phyloP scores from a whole-genome alignment of 1,284 basidiomycete species.

The Cutaneotrichosporon spelunceum region DNA sequence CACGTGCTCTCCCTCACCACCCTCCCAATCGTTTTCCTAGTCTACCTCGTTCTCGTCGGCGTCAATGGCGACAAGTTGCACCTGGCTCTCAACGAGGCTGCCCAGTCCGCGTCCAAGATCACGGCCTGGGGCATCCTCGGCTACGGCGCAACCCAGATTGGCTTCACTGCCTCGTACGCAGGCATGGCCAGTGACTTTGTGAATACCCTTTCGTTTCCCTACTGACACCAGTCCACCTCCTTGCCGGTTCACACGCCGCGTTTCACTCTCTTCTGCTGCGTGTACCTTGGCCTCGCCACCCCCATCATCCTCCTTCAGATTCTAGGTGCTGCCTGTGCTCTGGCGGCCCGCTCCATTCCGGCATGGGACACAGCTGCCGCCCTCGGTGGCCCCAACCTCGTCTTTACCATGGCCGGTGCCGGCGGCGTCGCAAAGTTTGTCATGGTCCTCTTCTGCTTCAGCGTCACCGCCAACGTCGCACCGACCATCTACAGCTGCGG shows the following conservation, averaged over 20 bases:
- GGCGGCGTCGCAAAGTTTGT: slow-evolving; percentile 72
- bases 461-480: slow-evolving; percentile 78
- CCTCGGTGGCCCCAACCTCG: slow-evolving; percentile 67
- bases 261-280: slow-evolving; percentile 61
- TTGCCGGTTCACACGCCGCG: slow-evolving; percentile 45
- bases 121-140: slow-evolving; percentile 42
- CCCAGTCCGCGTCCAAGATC: slow-evolving; percentile 33
- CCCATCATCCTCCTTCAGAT: slow-evolving; percentile 68
- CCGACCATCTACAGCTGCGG: slow-evolving; percentile 77
- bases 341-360: slow-evolving; percentile 60
- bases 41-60: slow-evolving; percentile 70
- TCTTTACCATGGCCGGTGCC: slow-evolving; percentile 66
- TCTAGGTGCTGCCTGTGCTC: slow-evolving; percentile 61
- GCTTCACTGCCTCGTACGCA: slow-evolving; percentile 46
- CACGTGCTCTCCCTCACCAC: slow-evolving; percentile 48
- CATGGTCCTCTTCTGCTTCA: slow-evolving; percentile 60
- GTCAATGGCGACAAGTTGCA: slow-evolving; percentile 61
- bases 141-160: slow-evolving; percentile 45
- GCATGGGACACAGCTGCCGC: slow-evolving; percentile 62
- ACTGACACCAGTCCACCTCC: slow-evolving; percentile 54
- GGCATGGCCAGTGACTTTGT: slow-evolving; percentile 47
- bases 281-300: slow-evolving; percentile 69
- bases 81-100: slow-evolving; percentile 31
- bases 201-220: slow-evolving; percentile 17
- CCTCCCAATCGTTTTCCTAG: slow-evolving; percentile 59